Evolutionary conservation across 2,329 filamentous ascomycete genomes (phyloP).

Genomic region (Colletotrichum tamarilloi): DNA sequence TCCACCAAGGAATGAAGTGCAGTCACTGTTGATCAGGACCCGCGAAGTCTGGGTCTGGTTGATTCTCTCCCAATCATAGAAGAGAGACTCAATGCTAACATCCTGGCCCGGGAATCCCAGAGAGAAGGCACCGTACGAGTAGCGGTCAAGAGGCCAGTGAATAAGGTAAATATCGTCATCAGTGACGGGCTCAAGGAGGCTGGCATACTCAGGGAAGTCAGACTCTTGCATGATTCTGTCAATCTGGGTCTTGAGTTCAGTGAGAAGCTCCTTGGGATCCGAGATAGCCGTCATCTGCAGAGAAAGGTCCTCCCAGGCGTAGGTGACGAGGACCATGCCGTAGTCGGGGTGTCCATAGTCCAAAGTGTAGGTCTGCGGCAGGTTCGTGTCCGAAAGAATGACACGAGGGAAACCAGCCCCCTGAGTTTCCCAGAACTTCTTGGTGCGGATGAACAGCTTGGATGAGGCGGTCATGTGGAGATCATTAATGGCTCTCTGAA

Average conservation of each 20-base stretch:
- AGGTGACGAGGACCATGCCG: conserved; percentile 1
- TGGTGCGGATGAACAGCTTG: conserved; percentile 14
- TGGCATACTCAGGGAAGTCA: background rate
- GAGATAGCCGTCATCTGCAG: background rate
- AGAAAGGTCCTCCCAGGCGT: conserved; percentile 1
- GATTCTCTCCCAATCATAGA: conserved; percentile 15
- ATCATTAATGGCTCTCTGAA: conserved; percentile 8
- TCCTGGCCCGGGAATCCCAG: conserved; percentile 11
- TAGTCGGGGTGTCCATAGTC: background rate
- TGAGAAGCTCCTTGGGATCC: conserved; percentile 6
- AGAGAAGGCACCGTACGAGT: conserved; percentile 14
- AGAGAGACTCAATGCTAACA: conserved; percentile 7
- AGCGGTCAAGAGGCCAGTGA: conserved; percentile 15
- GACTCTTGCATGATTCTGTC: conserved; percentile 3
- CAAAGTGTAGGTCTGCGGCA: background rate
- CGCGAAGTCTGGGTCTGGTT: background rate
- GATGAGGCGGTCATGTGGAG: conserved; percentile 19
- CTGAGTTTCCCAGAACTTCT: conserved; percentile 16
- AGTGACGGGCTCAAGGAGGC: background rate
- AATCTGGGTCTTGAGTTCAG: background rate
- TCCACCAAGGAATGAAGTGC: conserved; percentile 16
- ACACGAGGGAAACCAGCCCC: conserved; percentile 5
- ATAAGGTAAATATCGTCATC: conserved; percentile 14
- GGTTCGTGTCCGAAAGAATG: conserved; percentile 1
- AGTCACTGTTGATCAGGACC: conserved; percentile 14